Evolutionary conservation across 2,329 filamentous ascomycete species (phyloP).

Genomic region (Sclerotinia subarctica): DNA sequence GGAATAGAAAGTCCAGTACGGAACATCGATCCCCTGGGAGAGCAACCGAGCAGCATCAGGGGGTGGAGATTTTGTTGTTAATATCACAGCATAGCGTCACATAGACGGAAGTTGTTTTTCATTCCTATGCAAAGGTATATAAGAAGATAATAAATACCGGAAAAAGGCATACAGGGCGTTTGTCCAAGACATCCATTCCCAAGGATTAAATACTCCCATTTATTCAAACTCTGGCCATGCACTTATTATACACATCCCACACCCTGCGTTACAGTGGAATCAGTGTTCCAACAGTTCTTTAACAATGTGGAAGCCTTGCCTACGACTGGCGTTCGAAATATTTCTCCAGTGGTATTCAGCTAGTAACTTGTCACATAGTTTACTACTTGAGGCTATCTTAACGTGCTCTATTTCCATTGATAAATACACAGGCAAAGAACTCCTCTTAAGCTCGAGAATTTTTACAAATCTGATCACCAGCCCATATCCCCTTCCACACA

Average conservation of each 20-base stretch:
- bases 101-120: not conserved
- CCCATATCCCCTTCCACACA: not conserved
- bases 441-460: not conserved
- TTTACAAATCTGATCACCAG: slow-evolving; percentile 8
- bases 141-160: not conserved
- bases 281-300: not conserved
- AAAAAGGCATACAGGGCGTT: not conserved
- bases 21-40: not conserved
- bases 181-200: not conserved
- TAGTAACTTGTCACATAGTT: not conserved
- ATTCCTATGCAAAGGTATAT: slow-evolving; percentile 1
- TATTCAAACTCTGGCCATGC: not conserved
- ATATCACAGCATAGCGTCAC: not conserved
- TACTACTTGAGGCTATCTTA: not conserved
- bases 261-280: not conserved
- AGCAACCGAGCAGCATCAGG: not conserved
- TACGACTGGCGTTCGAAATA: not conserved
- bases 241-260: not conserved
- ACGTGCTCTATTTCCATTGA: slow-evolving; percentile 3
- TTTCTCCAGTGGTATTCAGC: not conserved
- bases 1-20: not conserved
- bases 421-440: slow-evolving; percentile 4
- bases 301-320: not conserved
- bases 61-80: not conserved
- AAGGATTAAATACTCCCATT: not conserved